Evolutionary conservation across 2,329 filamentous ascomycete species (phyloP).

Genomic region (Pyrenochaeta sp.): DNA sequence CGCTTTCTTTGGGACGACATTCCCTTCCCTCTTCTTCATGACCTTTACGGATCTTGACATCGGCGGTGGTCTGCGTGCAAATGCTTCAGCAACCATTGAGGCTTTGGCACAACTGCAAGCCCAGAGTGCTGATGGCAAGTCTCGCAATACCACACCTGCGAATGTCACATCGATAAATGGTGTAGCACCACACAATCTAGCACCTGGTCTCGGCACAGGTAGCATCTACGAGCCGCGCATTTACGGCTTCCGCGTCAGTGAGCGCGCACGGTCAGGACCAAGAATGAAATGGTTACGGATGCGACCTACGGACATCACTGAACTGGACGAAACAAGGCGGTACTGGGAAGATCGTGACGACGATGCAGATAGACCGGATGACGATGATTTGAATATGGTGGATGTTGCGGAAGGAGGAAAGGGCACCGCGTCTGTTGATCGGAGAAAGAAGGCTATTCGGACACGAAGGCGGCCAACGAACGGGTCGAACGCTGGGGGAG

Average conservation of each 20-base stretch:
- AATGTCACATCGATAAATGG: conserved; percentile 73
- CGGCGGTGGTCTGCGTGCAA: conserved; percentile 72
- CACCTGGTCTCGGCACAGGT: conserved; percentile 80
- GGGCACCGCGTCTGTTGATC: conserved; percentile 30
- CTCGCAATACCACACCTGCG: conserved; percentile 43
- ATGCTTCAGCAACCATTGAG: conserved; percentile 42
- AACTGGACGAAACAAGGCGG: conserved; percentile 76
- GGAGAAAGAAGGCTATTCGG: conserved; percentile 49
- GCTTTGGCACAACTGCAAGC: conserved; percentile 47
- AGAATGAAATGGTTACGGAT: conserved; percentile 96
- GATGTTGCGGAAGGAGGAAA: conserved; percentile 45
- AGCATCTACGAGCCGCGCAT: conserved; percentile 95
- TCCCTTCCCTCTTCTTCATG: conserved; percentile 96
- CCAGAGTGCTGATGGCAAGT: conserved; percentile 43
- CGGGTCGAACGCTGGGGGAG: conserved; percentile 34
- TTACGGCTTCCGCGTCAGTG: conserved; percentile 94
- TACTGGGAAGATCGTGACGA: conserved; percentile 55
- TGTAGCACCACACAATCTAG: conserved; percentile 85
- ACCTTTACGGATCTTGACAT: conserved; percentile 97
- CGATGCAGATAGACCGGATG: conserved; percentile 45
- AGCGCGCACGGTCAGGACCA: conserved; percentile 86
- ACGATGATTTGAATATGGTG: conserved; percentile 51
- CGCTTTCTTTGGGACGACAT: conserved; percentile 97
- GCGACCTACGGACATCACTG: conserved; percentile 79
- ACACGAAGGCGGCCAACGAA: conserved; percentile 47